Percentiles rank a stretch among this genome's conserved stretches.
These are phyloP conservation scores for Colletotrichum chrysophilum DNA, from an alignment of 2,329 filamentous ascomycete genomes.

Conservation along the genomic window DNA sequence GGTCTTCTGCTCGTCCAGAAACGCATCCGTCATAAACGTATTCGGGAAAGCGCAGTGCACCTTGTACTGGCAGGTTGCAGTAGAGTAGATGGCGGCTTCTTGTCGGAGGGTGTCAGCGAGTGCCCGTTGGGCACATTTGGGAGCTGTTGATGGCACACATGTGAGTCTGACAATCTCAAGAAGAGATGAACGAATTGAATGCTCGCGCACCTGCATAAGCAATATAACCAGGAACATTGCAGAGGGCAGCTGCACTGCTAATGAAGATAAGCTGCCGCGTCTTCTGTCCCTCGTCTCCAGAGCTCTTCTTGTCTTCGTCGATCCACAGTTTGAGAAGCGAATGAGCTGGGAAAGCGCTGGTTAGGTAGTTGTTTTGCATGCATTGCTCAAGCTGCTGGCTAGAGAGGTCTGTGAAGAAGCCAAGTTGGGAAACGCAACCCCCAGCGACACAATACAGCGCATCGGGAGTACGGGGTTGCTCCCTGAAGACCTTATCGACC, in stretches of 20 bases:
- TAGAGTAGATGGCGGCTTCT: conserved; percentile 26
- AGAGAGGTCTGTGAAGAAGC: conserved; percentile 28
- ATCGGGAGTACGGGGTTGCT: conserved; percentile 26
- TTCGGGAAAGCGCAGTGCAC: conserved; percentile 29
- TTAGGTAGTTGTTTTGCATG: conserved; percentile 32
- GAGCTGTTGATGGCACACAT: conserved; percentile 7
- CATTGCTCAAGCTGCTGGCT: conserved; percentile 27
- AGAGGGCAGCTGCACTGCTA: conserved; percentile 28
- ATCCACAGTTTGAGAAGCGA: conserved; percentile 26
- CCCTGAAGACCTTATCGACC: neutral
- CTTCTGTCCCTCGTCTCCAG: neutral
- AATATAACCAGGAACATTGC: conserved; percentile 27
- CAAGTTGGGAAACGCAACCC: conserved; percentile 25
- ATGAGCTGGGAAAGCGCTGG: conserved; percentile 24
- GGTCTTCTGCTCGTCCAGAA: conserved; percentile 30
- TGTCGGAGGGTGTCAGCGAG: conserved; percentile 32
- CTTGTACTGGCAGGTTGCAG: conserved; percentile 24
- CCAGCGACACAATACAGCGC: conserved; percentile 31
- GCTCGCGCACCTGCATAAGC: conserved; percentile 25
- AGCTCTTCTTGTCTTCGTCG: conserved; percentile 22
- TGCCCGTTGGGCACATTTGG: conserved; percentile 25
- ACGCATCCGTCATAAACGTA: conserved; percentile 28
- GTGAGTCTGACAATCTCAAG: neutral
- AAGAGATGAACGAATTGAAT: neutral
- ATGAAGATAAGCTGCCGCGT: conserved; percentile 28